phyloP scores from a whole-genome alignment of 441 rosid genomes.

The Biscutella laevigata region DNA sequence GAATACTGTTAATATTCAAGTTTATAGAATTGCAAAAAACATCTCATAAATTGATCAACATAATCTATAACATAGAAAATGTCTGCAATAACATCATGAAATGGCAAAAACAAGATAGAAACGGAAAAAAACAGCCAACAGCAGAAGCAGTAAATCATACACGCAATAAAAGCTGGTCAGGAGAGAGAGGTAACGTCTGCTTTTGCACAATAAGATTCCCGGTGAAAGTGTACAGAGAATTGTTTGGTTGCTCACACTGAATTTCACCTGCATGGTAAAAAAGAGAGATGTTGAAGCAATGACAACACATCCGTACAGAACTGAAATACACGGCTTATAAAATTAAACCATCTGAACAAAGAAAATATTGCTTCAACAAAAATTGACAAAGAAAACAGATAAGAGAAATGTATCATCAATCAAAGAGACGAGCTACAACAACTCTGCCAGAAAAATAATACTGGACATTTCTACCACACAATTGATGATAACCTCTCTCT shows the following conservation, averaged over 20 bases:
- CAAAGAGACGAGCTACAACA: neutral
- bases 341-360: too few relatives aligned
- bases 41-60: neutral
- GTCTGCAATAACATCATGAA: slow-evolving; percentile 6
- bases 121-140: slow-evolving; percentile 17
- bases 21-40: neutral
- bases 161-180: slow-evolving; percentile 88
- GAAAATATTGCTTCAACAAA: neutral
- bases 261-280: slow-evolving; percentile 73
- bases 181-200: slow-evolving; percentile 86
- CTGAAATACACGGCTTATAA: too few relatives aligned
- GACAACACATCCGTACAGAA: too few relatives aligned
- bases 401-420: slow-evolving; percentile 1
- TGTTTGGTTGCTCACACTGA: slow-evolving; percentile 98
- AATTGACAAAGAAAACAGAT: slow-evolving; percentile 3
- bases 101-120: slow-evolving; percentile 2
- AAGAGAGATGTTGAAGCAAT: slow-evolving; percentile 13
- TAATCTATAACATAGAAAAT: neutral
- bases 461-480: neutral
- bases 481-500: neutral
- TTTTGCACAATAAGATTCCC: slow-evolving; percentile 87
- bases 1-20: neutral
- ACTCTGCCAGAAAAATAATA: neutral
- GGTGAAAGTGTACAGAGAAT: slow-evolving; percentile 91
- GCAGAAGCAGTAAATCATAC: slow-evolving; percentile 39